Evolutionary conservation across 176 grass and related monocot genomes (phyloP).

Genomic region (Carex cristatella): DNA sequence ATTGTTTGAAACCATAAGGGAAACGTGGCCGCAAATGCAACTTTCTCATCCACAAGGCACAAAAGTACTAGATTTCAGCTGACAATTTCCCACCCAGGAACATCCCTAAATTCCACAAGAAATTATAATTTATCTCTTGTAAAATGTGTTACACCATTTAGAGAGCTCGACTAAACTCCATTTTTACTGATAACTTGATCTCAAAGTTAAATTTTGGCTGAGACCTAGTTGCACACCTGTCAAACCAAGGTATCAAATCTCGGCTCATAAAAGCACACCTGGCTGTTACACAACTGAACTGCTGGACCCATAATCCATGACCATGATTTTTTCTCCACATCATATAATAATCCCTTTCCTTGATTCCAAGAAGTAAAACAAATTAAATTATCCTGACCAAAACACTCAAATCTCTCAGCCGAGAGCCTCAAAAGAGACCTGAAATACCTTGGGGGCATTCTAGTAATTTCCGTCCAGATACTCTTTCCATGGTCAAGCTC

Average conservation of each 20-base stretch:
- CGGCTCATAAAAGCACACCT: slow-evolving; percentile 89
- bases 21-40: neutral
- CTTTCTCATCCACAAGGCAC: neutral
- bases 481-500: slow-evolving; percentile 88
- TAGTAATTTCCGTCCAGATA: slow-evolving; percentile 80
- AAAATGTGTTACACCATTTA: neutral
- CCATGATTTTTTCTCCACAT: slow-evolving; percentile 88
- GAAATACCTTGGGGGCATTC: slow-evolving; percentile 93
- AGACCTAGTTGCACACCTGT: slow-evolving; percentile 14
- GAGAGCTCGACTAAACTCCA: neutral
- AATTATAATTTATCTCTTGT: neutral
- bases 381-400: slow-evolving; percentile 95
- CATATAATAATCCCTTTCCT: slow-evolving; percentile 85
- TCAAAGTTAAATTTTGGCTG: neutral
- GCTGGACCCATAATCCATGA: slow-evolving; percentile 81
- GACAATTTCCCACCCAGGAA: neutral
- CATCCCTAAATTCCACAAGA: neutral
- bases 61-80: neutral
- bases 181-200: neutral
- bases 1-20: neutral
- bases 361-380: slow-evolving; percentile 99
- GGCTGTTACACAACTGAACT: slow-evolving; percentile 85
- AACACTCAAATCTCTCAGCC: slow-evolving; percentile 94
- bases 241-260: slow-evolving; percentile 67
- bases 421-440: slow-evolving; percentile 77